phyloP scores from a whole-genome alignment of 2,329 filamentous ascomycete species.

The Dactylonectria macrodidyma region DNA sequence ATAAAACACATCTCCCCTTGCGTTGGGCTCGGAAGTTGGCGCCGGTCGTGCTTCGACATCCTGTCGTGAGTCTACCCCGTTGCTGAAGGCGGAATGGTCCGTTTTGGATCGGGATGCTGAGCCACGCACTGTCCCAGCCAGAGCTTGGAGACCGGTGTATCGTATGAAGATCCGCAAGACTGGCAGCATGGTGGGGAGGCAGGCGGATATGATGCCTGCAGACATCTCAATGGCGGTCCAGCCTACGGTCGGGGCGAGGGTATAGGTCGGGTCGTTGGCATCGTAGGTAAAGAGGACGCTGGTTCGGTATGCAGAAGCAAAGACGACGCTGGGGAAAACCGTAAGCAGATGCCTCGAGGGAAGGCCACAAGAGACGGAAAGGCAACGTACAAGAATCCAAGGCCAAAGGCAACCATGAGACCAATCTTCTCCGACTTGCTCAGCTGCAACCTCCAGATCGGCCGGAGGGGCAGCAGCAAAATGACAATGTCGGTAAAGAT shows the following conservation, averaged over 20 bases:
- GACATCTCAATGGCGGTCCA: conserved; percentile 66
- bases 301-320: conserved; percentile 64
- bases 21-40: conserved; percentile 34
- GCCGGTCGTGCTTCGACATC: conserved; percentile 5
- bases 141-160: conserved; percentile 55
- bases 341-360: conserved; percentile 1
- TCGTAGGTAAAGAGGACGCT: conserved; percentile 62
- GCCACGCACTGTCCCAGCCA: conserved; percentile 34
- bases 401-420: conserved; percentile 60
- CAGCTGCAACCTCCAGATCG: conserved; percentile 63
- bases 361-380: too few relatives aligned
- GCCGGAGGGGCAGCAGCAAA: conserved; percentile 59
- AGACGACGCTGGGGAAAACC: conserved; percentile 57
- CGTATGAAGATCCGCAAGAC: conserved; percentile 57
- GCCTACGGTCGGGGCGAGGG: conserved; percentile 60
- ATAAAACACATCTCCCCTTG: conserved; percentile 47
- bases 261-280: conserved; percentile 59
- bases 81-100: conserved; percentile 35
- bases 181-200: conserved; percentile 66
- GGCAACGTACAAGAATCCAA: conserved; percentile 60
- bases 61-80: conserved; percentile 35
- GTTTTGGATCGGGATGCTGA: conserved; percentile 44
- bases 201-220: conserved; percentile 67
- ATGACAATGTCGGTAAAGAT: conserved; percentile 64
- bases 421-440: conserved; percentile 59